phyloP scores from a whole-genome alignment of 2,329 filamentous ascomycete genomes.

The Penicillium sp. region DNA sequence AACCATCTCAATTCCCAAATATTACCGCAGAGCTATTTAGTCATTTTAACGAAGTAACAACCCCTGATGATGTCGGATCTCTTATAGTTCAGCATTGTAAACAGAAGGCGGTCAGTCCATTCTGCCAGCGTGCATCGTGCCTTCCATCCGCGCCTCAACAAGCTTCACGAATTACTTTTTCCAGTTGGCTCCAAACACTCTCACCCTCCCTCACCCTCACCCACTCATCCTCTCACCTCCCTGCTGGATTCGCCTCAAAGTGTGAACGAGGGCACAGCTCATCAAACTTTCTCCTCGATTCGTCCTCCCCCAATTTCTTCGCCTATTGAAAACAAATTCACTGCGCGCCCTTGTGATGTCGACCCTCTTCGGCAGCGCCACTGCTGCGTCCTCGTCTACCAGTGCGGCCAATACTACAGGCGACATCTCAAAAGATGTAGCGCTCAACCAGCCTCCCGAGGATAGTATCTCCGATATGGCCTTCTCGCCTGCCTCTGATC shows the following conservation, averaged over 20 bases:
- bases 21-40: too few species aligned
- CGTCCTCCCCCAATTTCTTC: neutral
- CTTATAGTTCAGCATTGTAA: neutral
- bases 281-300: neutral
- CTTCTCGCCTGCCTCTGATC: constrained; percentile 78
- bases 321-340: constrained; percentile 17
- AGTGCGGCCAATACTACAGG: constrained; percentile 73
- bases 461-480: constrained; percentile 87
- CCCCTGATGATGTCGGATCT: too few species aligned
- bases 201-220: neutral
- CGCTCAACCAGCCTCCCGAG: constrained; percentile 75
- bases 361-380: constrained; percentile 59
- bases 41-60: too few species aligned
- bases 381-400: constrained; percentile 51
- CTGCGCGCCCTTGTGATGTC: constrained; percentile 37
- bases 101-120: neutral
- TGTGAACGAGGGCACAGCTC: neutral
- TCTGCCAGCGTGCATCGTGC: constrained; percentile 1
- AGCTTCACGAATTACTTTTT: constrained; percentile 5
- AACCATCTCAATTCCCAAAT: too few species aligned
- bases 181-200: neutral
- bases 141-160: neutral
- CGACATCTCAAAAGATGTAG: constrained; percentile 87
- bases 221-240: neutral
- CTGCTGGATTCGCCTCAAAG: neutral